phyloP scores from a whole-genome alignment of 306 rosid species.

The Vigna unguiculata region DNA sequence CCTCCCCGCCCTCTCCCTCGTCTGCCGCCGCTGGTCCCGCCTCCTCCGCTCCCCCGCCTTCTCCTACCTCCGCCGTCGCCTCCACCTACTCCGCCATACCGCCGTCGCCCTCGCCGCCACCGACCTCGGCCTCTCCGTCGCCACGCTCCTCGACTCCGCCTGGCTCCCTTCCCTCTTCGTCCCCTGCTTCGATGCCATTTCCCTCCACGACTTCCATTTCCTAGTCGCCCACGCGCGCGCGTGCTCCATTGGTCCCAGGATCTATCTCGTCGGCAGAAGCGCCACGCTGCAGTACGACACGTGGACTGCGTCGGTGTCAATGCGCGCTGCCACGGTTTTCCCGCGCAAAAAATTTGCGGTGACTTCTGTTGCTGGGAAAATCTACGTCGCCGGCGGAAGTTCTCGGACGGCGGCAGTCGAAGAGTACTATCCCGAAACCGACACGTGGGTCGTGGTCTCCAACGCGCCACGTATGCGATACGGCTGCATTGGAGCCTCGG shows the following conservation, averaged over 20 bases:
- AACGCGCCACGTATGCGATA: slow-evolving; percentile 63
- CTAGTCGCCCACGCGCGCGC: slow-evolving; percentile 65
- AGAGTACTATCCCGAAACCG: slow-evolving; percentile 57
- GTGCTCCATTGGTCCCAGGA: slow-evolving; percentile 56
- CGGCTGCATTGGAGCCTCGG: slow-evolving; percentile 76
- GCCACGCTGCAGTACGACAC: slow-evolving; percentile 64
- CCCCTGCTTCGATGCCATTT: slow-evolving; percentile 44
- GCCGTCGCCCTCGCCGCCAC: slow-evolving; percentile 59
- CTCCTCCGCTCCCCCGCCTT: slow-evolving; percentile 64
- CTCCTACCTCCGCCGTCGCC: slow-evolving; percentile 64
- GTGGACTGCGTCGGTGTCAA: slow-evolving; percentile 59
- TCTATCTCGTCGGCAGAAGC: slow-evolving; percentile 62
- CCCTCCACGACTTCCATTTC: slow-evolving; percentile 43
- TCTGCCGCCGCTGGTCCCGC: slow-evolving; percentile 67
- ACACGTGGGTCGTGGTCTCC: slow-evolving; percentile 57
- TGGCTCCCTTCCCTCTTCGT: slow-evolving; percentile 60
- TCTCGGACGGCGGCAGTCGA: slow-evolving; percentile 55
- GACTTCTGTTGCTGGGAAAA: slow-evolving; percentile 53
- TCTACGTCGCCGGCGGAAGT: slow-evolving; percentile 74
- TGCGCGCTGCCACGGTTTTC: slow-evolving; percentile 54
- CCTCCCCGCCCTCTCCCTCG: slow-evolving; percentile 59
- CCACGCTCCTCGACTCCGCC: slow-evolving; percentile 44
- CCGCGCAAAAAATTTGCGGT: slow-evolving; percentile 72
- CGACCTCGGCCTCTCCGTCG: slow-evolving; percentile 54
- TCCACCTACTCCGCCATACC: slow-evolving; percentile 51